Evolutionary conservation across 495 filamentous ascomycete genomes (phyloP).

Genomic region (Talaromyces thailandensis): DNA sequence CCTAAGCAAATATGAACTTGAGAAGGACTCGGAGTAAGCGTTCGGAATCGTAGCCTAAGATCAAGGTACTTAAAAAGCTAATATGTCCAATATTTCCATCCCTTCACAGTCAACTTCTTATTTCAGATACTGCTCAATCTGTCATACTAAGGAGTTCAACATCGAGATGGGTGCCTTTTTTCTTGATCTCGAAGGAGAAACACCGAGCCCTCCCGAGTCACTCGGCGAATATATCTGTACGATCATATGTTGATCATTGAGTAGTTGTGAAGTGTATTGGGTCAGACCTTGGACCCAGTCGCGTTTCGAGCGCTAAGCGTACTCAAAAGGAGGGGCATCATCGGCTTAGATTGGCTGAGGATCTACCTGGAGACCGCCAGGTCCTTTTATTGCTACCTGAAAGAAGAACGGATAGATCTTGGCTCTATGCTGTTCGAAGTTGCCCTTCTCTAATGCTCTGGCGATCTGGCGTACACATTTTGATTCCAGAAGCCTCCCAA

Average conservation of each 20-base stretch:
- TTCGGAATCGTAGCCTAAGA: neutral
- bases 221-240: neutral
- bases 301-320: too few species aligned
- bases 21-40: too few species aligned
- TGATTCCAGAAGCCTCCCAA: too few species aligned
- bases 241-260: neutral
- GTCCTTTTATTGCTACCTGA: too few species aligned
- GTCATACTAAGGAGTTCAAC: neutral
- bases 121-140: neutral
- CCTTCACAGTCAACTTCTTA: neutral
- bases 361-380: too few species aligned
- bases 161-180: neutral
- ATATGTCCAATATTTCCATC: neutral
- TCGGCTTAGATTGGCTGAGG: too few species aligned
- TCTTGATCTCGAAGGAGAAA: neutral
- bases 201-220: neutral
- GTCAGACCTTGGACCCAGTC: neutral
- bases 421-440: too few species aligned
- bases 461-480: too few species aligned
- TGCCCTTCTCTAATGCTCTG: too few species aligned
- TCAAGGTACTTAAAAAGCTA: neutral
- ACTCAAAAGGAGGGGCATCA: too few species aligned
- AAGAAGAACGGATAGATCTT: too few species aligned
- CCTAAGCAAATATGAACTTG: too few species aligned
- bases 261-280: neutral